A percentile compares a stretch with the other conserved stretches of the same genome.
These are phyloP conservation scores for Russula griseocarnosa DNA, from an alignment of 768 basidiomycete species.

Conservation along the genomic window DNA sequence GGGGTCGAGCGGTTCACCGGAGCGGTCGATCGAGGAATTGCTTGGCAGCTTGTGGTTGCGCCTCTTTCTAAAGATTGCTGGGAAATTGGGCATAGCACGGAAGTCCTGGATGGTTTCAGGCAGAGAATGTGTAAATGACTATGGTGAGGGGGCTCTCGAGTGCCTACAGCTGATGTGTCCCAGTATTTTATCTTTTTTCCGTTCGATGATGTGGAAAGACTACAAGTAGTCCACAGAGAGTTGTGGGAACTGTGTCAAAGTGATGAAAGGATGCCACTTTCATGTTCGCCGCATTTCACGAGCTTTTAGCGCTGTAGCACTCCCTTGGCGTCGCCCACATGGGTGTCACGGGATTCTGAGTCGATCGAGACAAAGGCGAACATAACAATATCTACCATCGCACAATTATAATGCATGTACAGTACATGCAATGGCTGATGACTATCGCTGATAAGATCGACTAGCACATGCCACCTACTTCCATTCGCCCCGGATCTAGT, in stretches of 20 bases:
- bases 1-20: neutral
- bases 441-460: too few relatives aligned
- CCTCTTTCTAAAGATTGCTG: conserved; percentile 11
- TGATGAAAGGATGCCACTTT: conserved; percentile 10
- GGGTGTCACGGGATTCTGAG: too few relatives aligned
- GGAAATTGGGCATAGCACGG: neutral
- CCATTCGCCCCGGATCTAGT: too few relatives aligned
- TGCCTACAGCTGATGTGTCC: neutral
- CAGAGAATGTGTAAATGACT: neutral
- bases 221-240: conserved; percentile 7
- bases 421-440: too few relatives aligned
- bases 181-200: conserved; percentile 7
- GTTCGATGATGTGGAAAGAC: neutral
- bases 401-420: too few relatives aligned
- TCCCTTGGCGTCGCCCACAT: too few relatives aligned
- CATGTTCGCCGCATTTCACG: neutral
- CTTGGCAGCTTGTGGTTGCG: neutral
- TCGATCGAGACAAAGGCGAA: too few relatives aligned
- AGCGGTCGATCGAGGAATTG: neutral
- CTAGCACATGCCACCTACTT: too few relatives aligned
- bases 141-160: neutral
- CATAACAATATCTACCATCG: too few relatives aligned
- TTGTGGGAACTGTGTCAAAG: neutral
- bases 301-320: too few relatives aligned
- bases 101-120: neutral